Evolutionary conservation across 441 rosid species (phyloP).

Genomic region (Adansonia rubrostipa): DNA sequence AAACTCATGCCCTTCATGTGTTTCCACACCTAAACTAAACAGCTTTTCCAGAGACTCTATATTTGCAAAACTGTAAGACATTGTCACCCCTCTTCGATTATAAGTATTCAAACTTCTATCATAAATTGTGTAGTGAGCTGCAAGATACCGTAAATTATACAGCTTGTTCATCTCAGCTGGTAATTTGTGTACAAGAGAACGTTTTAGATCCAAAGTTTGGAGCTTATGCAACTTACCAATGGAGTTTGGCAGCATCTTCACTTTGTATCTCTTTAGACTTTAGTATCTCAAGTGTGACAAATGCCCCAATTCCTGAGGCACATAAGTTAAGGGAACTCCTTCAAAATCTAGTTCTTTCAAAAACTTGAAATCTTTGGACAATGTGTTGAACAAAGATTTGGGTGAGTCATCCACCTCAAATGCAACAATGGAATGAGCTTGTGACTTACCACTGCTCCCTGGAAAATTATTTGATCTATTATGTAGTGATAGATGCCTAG

Average conservation of each 20-base stretch:
- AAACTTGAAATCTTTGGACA: neutral
- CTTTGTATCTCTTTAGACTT: conserved; percentile 23
- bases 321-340: neutral
- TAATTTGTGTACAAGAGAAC: conserved; percentile 6
- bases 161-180: conserved; percentile 4
- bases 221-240: conserved; percentile 27
- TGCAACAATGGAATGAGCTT: conserved; percentile 15
- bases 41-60: neutral
- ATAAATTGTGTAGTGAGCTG: neutral
- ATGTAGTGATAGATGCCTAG: conserved; percentile 10
- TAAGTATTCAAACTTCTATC: neutral
- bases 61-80: neutral
- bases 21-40: neutral
- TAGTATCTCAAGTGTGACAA: conserved; percentile 26
- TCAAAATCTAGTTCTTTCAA: conserved; percentile 12
- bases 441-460: neutral
- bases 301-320: conserved; percentile 15
- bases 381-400: neutral
- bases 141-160: neutral
- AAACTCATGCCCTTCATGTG: neutral
- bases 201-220: conserved; percentile 23
- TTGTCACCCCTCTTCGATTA: neutral
- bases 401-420: conserved; percentile 15
- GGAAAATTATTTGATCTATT: neutral
- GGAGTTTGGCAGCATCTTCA: conserved; percentile 17